A percentile compares a stretch with the other conserved stretches of the same genome.
These are phyloP conservation scores for Cajanus cajan DNA, from an alignment of 306 rosid genomes.

Conservation along the genomic window DNA sequence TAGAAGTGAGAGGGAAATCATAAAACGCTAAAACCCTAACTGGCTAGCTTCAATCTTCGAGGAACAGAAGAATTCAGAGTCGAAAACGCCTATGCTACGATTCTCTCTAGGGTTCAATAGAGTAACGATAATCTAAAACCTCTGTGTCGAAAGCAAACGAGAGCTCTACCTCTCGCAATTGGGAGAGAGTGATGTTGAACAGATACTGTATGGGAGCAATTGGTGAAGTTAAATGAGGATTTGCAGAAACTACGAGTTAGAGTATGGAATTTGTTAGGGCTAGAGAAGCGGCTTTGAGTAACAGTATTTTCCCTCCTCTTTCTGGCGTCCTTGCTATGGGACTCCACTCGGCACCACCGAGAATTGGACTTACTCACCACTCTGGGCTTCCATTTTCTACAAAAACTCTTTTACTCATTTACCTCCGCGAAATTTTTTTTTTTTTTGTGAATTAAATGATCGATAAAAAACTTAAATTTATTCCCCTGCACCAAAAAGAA, in stretches of 20 bases:
- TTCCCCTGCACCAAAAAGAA: no score
- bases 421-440: not conserved
- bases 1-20: not conserved
- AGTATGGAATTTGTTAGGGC: conserved; percentile 1
- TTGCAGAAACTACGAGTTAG: not conserved
- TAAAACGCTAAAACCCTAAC: conserved; percentile 47
- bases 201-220: not conserved
- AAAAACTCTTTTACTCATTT: not conserved
- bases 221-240: not conserved
- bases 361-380: not conserved
- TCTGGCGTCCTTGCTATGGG: not conserved
- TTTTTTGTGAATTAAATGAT: no score
- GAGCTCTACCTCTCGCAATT: not conserved
- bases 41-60: not conserved
- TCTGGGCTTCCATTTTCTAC: not conserved
- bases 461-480: no score
- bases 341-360: conserved; percentile 1
- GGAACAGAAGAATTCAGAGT: not conserved
- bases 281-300: not conserved
- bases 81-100: not conserved
- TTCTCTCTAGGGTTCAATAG: conserved; percentile 46
- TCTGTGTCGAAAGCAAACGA: not conserved
- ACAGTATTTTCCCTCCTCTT: conserved; percentile 25
- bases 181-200: not conserved
- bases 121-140: not conserved